phyloP scores from a whole-genome alignment of 148 eudicot genomes.

The Silene uniflora region DNA sequence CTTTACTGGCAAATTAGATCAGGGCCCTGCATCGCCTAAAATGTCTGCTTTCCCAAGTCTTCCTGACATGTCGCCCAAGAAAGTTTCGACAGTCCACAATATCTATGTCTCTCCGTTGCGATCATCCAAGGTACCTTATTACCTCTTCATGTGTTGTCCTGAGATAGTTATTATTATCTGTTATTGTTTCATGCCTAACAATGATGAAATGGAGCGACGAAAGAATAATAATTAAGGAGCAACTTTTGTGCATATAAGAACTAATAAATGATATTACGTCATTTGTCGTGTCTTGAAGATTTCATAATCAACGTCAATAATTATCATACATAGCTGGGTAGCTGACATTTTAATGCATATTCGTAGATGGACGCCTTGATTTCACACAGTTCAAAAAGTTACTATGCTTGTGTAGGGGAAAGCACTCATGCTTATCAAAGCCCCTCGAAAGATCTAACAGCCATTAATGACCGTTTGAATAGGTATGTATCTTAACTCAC shows the following conservation, averaged over 20 bases:
- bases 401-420: conserved; percentile 99
- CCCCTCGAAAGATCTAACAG: conserved; percentile 95
- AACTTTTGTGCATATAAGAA: background rate
- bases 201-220: background rate
- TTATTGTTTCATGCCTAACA: background rate
- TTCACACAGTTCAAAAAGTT: conserved; percentile 84
- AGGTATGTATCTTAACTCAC: conserved; percentile 39
- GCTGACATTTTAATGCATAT: conserved; percentile 12
- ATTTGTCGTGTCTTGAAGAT: background rate
- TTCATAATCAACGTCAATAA: background rate
- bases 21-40: conserved; percentile 76
- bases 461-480: conserved; percentile 87
- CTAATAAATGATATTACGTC: background rate
- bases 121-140: conserved; percentile 75
- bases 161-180: background rate
- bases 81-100: conserved; percentile 77
- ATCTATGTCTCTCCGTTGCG: conserved; percentile 93
- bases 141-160: background rate
- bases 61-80: conserved; percentile 99
- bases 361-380: conserved; percentile 84
- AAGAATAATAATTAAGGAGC: background rate
- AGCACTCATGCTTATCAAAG: conserved; percentile 98
- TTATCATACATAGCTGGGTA: background rate
- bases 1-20: conserved; percentile 43
- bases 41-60: conserved; percentile 79